Percentiles rank a stretch among this genome's conserved stretches.
Conservation (phyloP, 2,329 filamentous ascomycete genomes). For the Fusarium euwallaceae region DNA sequence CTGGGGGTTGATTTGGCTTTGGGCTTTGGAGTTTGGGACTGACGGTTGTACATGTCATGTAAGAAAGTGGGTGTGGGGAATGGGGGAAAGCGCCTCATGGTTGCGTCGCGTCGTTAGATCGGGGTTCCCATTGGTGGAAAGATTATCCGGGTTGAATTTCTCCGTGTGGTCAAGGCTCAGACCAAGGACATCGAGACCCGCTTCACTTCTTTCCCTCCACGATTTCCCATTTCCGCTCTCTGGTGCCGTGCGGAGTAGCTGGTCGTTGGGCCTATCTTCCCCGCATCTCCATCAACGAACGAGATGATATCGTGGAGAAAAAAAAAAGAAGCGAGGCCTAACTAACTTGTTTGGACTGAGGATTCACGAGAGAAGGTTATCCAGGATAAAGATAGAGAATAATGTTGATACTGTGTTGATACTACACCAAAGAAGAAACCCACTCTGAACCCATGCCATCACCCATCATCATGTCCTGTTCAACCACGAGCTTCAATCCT, state of each 20-base stretch:
- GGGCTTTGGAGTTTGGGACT: conserved; percentile 3
- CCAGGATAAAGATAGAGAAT: neutral
- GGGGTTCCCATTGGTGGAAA: conserved; percentile 29
- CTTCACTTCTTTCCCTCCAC: conserved; percentile 25
- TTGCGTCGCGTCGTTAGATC: neutral
- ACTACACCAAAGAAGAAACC: neutral
- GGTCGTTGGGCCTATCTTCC: conserved; percentile 26
- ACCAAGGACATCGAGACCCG: conserved; percentile 2
- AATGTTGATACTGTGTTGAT: neutral
- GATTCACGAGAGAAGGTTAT: neutral
- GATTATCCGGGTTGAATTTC: neutral
- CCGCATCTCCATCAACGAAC: conserved; percentile 24
- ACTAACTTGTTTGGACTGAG: neutral
- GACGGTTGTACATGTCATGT: neutral
- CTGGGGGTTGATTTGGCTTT: conserved; percentile 14
- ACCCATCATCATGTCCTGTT: neutral
- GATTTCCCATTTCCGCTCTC: conserved; percentile 15
- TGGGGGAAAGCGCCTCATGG: conserved; percentile 25
- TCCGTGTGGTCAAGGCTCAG: conserved; percentile 22
- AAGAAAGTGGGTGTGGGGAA: conserved; percentile 28
- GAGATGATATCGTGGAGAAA: conserved; percentile 22
- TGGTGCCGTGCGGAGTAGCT: conserved; percentile 39
- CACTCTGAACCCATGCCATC: neutral
- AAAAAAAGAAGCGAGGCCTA: conserved; percentile 8
- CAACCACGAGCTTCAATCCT: neutral